Percentiles rank a stretch among this genome's conserved stretches.
These are phyloP conservation scores for Debaryomyces nepalensis DNA, from an alignment of 1,139 yeast genomes.

Conservation along the genomic window DNA sequence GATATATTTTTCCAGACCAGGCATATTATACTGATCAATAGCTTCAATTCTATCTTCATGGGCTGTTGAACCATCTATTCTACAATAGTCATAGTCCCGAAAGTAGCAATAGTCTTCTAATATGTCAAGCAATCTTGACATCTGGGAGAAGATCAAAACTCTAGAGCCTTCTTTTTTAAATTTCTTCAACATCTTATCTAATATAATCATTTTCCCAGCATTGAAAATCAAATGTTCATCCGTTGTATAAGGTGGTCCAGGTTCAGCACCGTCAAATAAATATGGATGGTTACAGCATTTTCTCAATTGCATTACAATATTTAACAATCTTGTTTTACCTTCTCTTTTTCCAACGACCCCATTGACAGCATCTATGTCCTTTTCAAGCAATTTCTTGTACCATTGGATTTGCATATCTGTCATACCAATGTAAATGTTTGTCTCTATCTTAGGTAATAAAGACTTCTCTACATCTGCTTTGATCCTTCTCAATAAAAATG, in stretches of 20 bases:
- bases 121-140: conserved; percentile 91
- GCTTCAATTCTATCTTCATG: conserved; percentile 94
- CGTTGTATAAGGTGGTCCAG: conserved; percentile 97
- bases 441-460: conserved; percentile 85
- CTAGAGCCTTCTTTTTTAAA: conserved; percentile 81
- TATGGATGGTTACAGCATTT: conserved; percentile 98
- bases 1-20: conserved; percentile 80
- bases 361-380: conserved; percentile 95
- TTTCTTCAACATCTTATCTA: conserved; percentile 80
- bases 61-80: conserved; percentile 94
- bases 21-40: conserved; percentile 87
- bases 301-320: conserved; percentile 94
- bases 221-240: conserved; percentile 91
- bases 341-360: conserved; percentile 89
- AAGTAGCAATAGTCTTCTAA: conserved; percentile 90
- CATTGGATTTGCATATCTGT: conserved; percentile 90
- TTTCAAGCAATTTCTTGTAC: conserved; percentile 87
- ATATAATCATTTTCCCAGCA: conserved; percentile 86
- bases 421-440: conserved; percentile 92
- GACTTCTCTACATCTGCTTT: conserved; percentile 94
- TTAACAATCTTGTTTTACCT: conserved; percentile 85
- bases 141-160: conserved; percentile 90
- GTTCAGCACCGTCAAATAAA: conserved; percentile 96
- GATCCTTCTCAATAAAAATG: conserved; percentile 86
- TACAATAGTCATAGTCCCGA: conserved; percentile 82